Evolutionary conservation across 352 stramenopile genomes (phyloP).

Genomic region (Globisporangium rhizosaccharum): DNA sequence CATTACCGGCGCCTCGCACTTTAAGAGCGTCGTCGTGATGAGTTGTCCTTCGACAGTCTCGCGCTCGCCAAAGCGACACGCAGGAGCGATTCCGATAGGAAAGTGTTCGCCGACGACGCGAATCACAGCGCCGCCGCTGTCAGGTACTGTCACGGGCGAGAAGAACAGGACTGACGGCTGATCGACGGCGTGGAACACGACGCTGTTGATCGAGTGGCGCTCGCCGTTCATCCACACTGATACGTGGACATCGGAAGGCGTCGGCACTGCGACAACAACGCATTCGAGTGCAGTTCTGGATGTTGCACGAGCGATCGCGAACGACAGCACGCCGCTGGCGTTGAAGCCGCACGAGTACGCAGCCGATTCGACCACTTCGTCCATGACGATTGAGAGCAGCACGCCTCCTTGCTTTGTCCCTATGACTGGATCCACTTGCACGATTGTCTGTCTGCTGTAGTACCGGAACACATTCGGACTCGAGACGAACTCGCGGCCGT

Average conservation of each 20-base stretch:
- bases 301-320: constrained; percentile 10
- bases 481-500: constrained; percentile 21
- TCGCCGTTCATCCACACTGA: constrained; percentile 32
- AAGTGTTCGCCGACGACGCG: constrained; percentile 15
- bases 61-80: constrained; percentile 20
- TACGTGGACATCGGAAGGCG: constrained; percentile 12
- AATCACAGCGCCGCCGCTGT: constrained; percentile 13
- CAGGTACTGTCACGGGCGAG: constrained; percentile 15
- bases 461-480: constrained; percentile 20
- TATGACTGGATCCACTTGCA: constrained; percentile 21
- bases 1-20: constrained; percentile 23
- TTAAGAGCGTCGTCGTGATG: constrained; percentile 18
- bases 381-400: constrained; percentile 15
- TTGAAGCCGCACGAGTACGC: constrained; percentile 30
- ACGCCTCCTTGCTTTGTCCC: constrained; percentile 18
- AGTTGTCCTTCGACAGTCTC: constrained; percentile 3
- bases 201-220: constrained; percentile 21
- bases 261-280: constrained; percentile 3
- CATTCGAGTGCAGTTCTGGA: constrained; percentile 6
- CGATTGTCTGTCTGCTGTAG: constrained; percentile 16
- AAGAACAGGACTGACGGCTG: constrained; percentile 14
- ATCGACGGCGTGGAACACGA: constrained; percentile 20
- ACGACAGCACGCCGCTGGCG: not conserved
- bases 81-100: constrained; percentile 11
- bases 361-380: constrained; percentile 6